Evolutionary conservation across 177 flowering plant species (phyloP).

Genomic region (Tripterygium wilfordii): DNA sequence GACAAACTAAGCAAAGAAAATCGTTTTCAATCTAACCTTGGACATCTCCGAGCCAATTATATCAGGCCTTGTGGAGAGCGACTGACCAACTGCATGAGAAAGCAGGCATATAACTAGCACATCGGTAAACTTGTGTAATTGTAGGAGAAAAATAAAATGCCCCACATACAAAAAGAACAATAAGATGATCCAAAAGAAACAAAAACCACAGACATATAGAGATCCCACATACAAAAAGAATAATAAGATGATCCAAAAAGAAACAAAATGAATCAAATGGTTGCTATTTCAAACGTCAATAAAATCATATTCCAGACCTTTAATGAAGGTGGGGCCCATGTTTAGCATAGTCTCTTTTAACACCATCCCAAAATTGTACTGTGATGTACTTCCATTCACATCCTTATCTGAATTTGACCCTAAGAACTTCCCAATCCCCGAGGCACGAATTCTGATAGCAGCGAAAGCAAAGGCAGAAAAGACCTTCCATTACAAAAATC

Average conservation of each 20-base stretch:
- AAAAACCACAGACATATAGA: neutral
- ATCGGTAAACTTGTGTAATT: slow-evolving; percentile 33
- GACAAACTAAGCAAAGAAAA: no score
- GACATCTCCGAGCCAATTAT: slow-evolving; percentile 85
- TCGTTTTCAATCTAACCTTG: slow-evolving; percentile 45
- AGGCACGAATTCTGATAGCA: slow-evolving; percentile 53
- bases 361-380: slow-evolving; percentile 61
- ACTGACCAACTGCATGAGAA: slow-evolving; percentile 95
- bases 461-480: slow-evolving; percentile 61
- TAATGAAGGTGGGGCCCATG: slow-evolving; percentile 93
- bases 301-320: slow-evolving; percentile 44
- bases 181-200: neutral
- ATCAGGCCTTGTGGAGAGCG: slow-evolving; percentile 98
- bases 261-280: no score
- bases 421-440: slow-evolving; percentile 28
- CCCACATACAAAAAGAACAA: slow-evolving; percentile 11
- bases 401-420: slow-evolving; percentile 22
- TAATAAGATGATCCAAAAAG: neutral
- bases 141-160: slow-evolving; percentile 20
- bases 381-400: slow-evolving; percentile 22
- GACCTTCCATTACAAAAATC: slow-evolving; percentile 44
- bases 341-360: slow-evolving; percentile 86
- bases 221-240: no score
- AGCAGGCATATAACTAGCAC: slow-evolving; percentile 43
- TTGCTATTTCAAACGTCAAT: slow-evolving; percentile 6